Percentiles rank a stretch among this genome's conserved stretches.
Evolutionary conservation across 1,284 basidiomycete species (phyloP).

Genomic region (Trichosporon faecale): DNA sequence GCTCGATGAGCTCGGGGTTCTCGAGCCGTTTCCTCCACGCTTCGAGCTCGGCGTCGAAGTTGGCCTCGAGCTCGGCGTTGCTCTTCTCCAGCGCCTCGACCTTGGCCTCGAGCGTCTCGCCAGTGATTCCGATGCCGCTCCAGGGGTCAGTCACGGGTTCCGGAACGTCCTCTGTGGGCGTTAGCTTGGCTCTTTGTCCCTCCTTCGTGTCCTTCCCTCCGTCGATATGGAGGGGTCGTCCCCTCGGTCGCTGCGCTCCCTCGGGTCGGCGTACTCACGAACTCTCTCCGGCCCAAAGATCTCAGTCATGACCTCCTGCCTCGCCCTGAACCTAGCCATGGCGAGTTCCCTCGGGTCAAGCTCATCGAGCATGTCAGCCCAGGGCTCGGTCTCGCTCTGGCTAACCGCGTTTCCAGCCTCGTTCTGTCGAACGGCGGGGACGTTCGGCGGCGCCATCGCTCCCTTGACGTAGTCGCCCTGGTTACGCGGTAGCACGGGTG

Average conservation of each 20-base stretch:
- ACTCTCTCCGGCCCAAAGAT: conserved; percentile 46
- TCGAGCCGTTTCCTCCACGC: conserved; percentile 26
- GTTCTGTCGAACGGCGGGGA: not conserved
- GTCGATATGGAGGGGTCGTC: no score
- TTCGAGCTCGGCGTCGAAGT: conserved; percentile 28
- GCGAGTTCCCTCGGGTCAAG: conserved; percentile 46
- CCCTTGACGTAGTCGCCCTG: conserved; percentile 32
- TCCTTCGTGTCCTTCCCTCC: no score
- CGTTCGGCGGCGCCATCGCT: conserved; percentile 13
- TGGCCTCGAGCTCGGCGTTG: conserved; percentile 41
- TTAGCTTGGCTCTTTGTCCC: conserved; percentile 3
- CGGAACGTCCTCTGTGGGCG: conserved; percentile 17
- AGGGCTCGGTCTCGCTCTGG: conserved; percentile 35
- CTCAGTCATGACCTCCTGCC: conserved; percentile 46
- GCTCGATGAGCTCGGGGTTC: conserved; percentile 9
- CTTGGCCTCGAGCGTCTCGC: conserved; percentile 42
- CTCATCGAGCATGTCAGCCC: conserved; percentile 48
- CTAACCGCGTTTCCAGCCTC: not conserved
- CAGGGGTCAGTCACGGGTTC: conserved; percentile 32
- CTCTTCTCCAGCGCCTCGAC: conserved; percentile 40
- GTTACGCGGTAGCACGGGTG: not conserved
- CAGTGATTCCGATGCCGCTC: conserved; percentile 38
- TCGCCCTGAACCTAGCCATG: conserved; percentile 42
- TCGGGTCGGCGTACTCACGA: conserved; percentile 30
- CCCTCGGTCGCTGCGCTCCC: no score